These are phyloP conservation scores for Lactarius quietus DNA, from an alignment of 768 basidiomycete genomes.

Conservation along the genomic window DNA sequence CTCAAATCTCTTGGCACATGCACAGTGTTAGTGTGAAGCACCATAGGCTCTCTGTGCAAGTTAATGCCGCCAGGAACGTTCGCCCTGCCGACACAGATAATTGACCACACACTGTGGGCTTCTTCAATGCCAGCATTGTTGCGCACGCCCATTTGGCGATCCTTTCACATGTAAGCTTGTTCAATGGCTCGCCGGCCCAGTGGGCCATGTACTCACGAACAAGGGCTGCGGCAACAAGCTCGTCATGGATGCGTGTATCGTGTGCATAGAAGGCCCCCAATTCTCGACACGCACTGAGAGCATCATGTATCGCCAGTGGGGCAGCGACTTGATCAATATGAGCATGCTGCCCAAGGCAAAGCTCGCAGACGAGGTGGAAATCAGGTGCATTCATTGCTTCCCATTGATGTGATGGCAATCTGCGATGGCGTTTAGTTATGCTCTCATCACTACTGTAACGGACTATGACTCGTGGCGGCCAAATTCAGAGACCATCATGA, in stretches of 20 bases:
- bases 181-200: constrained; percentile 59
- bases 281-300: constrained; percentile 98
- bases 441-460: constrained; percentile 83
- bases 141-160: constrained; percentile 94
- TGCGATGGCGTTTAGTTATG: constrained; percentile 57
- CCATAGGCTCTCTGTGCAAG: constrained; percentile 92
- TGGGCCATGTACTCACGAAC: constrained; percentile 57
- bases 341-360: constrained; percentile 94
- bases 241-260: constrained; percentile 81
- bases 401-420: not conserved
- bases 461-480: constrained; percentile 97
- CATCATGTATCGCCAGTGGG: constrained; percentile 89
- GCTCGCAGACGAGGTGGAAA: constrained; percentile 90
- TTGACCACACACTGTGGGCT: constrained; percentile 87
- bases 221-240: constrained; percentile 61
- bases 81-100: constrained; percentile 85
- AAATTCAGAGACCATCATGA: constrained; percentile 76
- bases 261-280: constrained; percentile 97
- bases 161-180: constrained; percentile 71
- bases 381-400: constrained; percentile 53
- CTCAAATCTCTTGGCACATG: constrained; percentile 88
- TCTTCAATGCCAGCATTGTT: constrained; percentile 82
- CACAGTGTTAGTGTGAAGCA: constrained; percentile 89
- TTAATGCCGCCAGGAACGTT: constrained; percentile 91
- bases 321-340: constrained; percentile 96